Percentiles rank a stretch among this genome's conserved stretches.
These are phyloP conservation scores for Phytophthora ohioensis DNA, from an alignment of 352 stramenopile genomes.

Conservation along the genomic window DNA sequence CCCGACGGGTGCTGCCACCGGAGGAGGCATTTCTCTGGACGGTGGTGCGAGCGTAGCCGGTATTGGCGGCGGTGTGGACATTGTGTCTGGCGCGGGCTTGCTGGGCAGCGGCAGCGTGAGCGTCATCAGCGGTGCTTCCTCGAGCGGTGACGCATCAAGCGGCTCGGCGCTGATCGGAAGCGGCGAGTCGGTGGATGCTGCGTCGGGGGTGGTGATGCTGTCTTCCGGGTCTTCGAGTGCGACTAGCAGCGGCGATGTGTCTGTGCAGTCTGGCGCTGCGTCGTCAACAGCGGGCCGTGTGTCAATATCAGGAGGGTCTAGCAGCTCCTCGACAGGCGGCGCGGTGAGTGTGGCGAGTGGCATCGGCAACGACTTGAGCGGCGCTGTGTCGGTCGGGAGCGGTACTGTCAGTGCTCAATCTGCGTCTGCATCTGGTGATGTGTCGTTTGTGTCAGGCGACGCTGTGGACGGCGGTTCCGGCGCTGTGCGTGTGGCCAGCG, in stretches of 20 bases:
- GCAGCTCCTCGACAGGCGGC: neutral
- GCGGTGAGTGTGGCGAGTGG: neutral
- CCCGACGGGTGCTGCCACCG: constrained; percentile 15
- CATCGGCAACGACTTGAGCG: neutral
- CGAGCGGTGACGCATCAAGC: constrained; percentile 1
- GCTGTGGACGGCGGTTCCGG: constrained; percentile 28
- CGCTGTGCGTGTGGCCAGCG: constrained; percentile 30
- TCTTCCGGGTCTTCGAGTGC: neutral
- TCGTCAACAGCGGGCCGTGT: neutral
- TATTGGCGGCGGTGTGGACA: constrained; percentile 8
- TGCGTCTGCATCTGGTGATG: constrained; percentile 21
- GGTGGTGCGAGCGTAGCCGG: constrained; percentile 14
- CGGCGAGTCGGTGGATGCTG: neutral
- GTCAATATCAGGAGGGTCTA: neutral
- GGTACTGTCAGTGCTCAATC: constrained; percentile 7
- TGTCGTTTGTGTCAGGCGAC: constrained; percentile 21
- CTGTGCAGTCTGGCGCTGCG: neutral
- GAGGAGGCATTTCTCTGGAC: constrained; percentile 18
- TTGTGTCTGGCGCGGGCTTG: constrained; percentile 23
- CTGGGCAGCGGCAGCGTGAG: constrained; percentile 17
- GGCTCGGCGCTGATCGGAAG: constrained; percentile 1
- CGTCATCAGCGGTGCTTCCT: constrained; percentile 14
- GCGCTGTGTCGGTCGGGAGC: constrained; percentile 24
- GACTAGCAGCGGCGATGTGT: neutral
- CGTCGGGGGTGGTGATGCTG: neutral